Percentiles rank a stretch among this genome's conserved stretches.
Conservation (phyloP, 495 filamentous ascomycete genomes). For the Sabuloglossum arenarium region DNA sequence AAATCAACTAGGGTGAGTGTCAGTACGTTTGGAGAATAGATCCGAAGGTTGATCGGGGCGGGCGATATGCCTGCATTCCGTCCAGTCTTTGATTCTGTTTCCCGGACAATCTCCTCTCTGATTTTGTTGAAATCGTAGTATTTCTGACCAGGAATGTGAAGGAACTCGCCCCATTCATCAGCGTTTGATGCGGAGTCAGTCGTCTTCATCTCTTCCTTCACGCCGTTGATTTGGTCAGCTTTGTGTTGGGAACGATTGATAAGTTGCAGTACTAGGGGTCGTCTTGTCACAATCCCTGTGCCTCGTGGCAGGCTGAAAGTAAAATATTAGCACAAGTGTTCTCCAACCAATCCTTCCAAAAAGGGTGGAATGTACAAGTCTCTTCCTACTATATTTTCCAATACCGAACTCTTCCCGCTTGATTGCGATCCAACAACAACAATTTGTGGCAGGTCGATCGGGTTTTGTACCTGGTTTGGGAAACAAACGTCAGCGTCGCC, state of each 20-base stretch:
- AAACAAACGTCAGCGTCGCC: not conserved
- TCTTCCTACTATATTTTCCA: slow-evolving; percentile 97
- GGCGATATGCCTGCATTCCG: slow-evolving; percentile 93
- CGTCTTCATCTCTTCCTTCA: slow-evolving; percentile 45
- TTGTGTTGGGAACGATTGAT: slow-evolving; percentile 57
- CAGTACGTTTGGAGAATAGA: slow-evolving; percentile 95
- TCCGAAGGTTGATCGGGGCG: slow-evolving; percentile 86
- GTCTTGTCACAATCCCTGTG: slow-evolving; percentile 89
- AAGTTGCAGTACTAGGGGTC: slow-evolving; percentile 91
- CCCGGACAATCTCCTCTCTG: slow-evolving; percentile 88
- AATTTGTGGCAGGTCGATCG: slow-evolving; percentile 98
- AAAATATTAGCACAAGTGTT: slow-evolving; percentile 9
- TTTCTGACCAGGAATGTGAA: slow-evolving; percentile 95
- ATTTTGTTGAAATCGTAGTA: slow-evolving; percentile 99
- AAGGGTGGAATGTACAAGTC: slow-evolving; percentile 57
- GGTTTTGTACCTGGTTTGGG: slow-evolving; percentile 57
- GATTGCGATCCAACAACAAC: slow-evolving; percentile 97
- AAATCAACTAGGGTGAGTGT: slow-evolving; percentile 95
- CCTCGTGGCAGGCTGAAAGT: slow-evolving; percentile 71
- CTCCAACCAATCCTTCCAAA: not conserved
- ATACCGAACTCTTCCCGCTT: slow-evolving; percentile 97
- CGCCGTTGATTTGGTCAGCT: slow-evolving; percentile 49
- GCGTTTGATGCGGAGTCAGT: slow-evolving; percentile 71
- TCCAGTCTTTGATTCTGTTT: slow-evolving; percentile 93
- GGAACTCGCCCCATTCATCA: slow-evolving; percentile 97